Evolutionary conservation across 2,329 filamentous ascomycete genomes (phyloP).

Genomic region (Didymella lethalis): DNA sequence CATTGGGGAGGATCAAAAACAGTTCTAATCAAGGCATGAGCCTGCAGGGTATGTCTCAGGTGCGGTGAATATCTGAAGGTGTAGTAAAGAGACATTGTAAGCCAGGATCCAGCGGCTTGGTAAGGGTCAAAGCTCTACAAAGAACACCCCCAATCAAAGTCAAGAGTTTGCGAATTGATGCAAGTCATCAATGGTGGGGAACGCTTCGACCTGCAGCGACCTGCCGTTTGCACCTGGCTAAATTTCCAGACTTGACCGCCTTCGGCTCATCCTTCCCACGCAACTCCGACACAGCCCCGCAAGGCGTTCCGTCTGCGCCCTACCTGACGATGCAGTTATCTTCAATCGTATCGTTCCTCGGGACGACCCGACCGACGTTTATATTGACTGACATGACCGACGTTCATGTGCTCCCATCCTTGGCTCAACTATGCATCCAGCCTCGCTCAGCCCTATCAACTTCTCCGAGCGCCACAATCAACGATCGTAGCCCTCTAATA

Average conservation of each 20-base stretch:
- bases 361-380: neutral
- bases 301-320: slow-evolving; percentile 3
- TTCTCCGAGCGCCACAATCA: neutral
- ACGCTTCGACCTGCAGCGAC: neutral
- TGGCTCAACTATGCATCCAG: neutral
- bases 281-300: slow-evolving; percentile 7
- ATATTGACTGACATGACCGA: neutral
- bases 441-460: neutral
- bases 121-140: neutral
- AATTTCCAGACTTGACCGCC: neutral
- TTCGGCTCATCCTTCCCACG: slow-evolving; percentile 2
- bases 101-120: neutral
- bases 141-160: neutral
- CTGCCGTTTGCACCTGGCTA: neutral
- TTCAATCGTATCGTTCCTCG: neutral
- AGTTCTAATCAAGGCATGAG: neutral
- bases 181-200: neutral
- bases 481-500: neutral
- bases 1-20: neutral
- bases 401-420: neutral
- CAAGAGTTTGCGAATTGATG: neutral
- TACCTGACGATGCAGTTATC: neutral
- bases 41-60: neutral
- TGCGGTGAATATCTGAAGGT: neutral
- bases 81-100: neutral